Evolutionary conservation across 306 rosid species (phyloP), one percentile per base, ranked within the genome.

Genomic region (Prunus armeniaca): DNA sequence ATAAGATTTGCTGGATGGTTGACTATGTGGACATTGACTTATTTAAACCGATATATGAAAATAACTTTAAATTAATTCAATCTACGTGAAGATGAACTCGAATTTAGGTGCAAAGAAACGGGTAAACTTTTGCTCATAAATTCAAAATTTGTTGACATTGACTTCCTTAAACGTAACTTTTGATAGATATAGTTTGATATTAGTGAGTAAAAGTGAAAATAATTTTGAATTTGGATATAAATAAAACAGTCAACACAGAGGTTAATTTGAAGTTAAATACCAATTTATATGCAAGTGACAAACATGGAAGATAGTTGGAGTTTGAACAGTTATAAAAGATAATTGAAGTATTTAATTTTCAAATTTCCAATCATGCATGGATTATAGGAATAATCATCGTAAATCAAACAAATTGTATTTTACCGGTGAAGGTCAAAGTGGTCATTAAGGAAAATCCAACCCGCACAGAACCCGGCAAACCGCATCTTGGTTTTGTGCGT

Each of bases 51-150:
- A 6, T 54, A 2, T 52, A 52, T 10, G 22, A 52, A 52, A 52
- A 22, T 52, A 18, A 52, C 2, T 54, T 0, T 49, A 38, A 6
- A 38, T 38, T 38, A 6, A 38, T 38, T 1, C 9, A 38, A 38
- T 38, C 0, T 38, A 7, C 0, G 9, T 0, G 43, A 38, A 6
- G 9, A 0, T 6, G 0, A 6, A 38, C 9, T 6, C 9, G 0
- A 38, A 38, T 38, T 38, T 38, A 7, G 9, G 9, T 38, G 0
- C 9, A 38, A 38, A 38, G 0, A 8, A 38, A 38, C 0, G 5
- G 9, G 9, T 38, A 38, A 38, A 38, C 9, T 38, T 38, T 7
- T 38, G 7, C 9, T 38, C 43, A 38, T 7, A 7, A 38, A 38
- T 9, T 2, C 9, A 7, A 38, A 6, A 7, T 38, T 38, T 38